These are phyloP conservation scores for Cordyceps tenuipes DNA, from an alignment of 2,329 filamentous ascomycete genomes.

Conservation along the genomic window DNA sequence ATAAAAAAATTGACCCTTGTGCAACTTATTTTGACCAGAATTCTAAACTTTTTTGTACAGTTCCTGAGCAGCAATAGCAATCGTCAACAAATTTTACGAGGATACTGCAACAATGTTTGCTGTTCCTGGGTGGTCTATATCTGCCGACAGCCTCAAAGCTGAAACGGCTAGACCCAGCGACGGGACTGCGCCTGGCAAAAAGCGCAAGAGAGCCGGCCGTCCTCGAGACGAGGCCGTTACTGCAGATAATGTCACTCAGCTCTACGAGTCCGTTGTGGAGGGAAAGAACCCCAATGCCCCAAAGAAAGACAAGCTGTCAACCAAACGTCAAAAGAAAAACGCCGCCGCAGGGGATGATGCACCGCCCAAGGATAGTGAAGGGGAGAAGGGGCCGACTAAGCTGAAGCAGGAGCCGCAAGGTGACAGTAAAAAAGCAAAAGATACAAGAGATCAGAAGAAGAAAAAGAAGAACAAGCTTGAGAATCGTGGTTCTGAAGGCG, in stretches of 20 bases:
- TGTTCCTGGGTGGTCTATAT: slow-evolving; percentile 85
- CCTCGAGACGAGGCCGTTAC: slow-evolving; percentile 43
- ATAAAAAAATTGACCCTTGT: slow-evolving; percentile 10
- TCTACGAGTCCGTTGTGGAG: slow-evolving; percentile 76
- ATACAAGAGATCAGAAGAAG: slow-evolving; percentile 31
- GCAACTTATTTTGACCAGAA: slow-evolving; percentile 1
- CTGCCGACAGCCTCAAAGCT: slow-evolving; percentile 60
- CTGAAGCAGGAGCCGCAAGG: slow-evolving; percentile 17
- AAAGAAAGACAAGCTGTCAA: slow-evolving; percentile 19
- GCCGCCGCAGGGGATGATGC: slow-evolving; percentile 8
- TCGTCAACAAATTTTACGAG: background rate
- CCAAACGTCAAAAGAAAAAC: slow-evolving; percentile 27
- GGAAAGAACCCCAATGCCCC: slow-evolving; percentile 39
- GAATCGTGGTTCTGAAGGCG: slow-evolving; percentile 16
- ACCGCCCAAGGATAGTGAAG: slow-evolving; percentile 14
- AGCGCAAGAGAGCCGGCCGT: slow-evolving; percentile 42
- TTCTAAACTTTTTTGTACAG: background rate
- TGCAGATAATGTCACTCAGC: slow-evolving; percentile 61
- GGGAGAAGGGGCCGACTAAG: slow-evolving; percentile 12
- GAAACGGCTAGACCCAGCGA: slow-evolving; percentile 42
- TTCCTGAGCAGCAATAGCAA: background rate
- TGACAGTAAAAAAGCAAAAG: slow-evolving; percentile 15
- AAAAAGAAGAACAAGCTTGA: slow-evolving; percentile 28
- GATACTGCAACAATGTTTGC: slow-evolving; percentile 61
- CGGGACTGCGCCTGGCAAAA: slow-evolving; percentile 43